A percentile compares a stretch with the other conserved stretches of the same genome.
Conservation (phyloP, 768 basidiomycete genomes). For the Hysterangium stoloniferum region DNA sequence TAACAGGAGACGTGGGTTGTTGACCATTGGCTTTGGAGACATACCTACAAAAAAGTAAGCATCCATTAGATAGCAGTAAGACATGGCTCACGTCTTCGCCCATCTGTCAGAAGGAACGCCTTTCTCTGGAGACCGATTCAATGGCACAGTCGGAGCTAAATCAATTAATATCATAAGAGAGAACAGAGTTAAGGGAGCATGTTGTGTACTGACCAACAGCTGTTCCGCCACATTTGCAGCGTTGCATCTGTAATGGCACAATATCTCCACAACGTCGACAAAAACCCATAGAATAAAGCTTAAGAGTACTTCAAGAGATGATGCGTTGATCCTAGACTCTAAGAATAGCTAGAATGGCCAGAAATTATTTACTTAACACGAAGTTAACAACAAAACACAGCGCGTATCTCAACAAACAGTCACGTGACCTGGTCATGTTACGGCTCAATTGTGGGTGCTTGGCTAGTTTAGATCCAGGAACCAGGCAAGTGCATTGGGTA, state of each 20-base stretch:
- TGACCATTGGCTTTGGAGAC: neutral
- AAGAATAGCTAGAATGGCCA: too few species aligned
- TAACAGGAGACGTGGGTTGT: constrained; percentile 6
- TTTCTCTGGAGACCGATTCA: constrained; percentile 41
- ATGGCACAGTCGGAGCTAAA: constrained; percentile 62
- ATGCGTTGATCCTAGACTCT: too few species aligned
- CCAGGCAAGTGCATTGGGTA: too few species aligned
- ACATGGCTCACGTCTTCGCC: constrained; percentile 64
- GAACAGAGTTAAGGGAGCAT: constrained; percentile 1
- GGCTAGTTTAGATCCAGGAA: too few species aligned
- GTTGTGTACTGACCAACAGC: constrained; percentile 56
- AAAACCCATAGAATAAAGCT: constrained; percentile 60
- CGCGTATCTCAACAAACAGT: too few species aligned
- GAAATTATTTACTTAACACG: too few species aligned
- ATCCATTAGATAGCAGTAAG: constrained; percentile 20
- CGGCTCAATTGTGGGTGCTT: too few species aligned
- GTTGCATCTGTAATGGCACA: constrained; percentile 42
- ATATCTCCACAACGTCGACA: constrained; percentile 84
- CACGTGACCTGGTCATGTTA: too few species aligned
- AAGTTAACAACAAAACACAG: too few species aligned
- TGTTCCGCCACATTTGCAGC: constrained; percentile 75
- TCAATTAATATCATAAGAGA: neutral
- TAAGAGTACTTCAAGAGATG: too few species aligned
- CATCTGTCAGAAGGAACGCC: constrained; percentile 52
- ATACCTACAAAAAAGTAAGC: neutral